Evolutionary conservation across 805 yeast genomes (phyloP), one percentile per base, ranked within the genome.

Genomic region (Pichia cabralensis): DNA sequence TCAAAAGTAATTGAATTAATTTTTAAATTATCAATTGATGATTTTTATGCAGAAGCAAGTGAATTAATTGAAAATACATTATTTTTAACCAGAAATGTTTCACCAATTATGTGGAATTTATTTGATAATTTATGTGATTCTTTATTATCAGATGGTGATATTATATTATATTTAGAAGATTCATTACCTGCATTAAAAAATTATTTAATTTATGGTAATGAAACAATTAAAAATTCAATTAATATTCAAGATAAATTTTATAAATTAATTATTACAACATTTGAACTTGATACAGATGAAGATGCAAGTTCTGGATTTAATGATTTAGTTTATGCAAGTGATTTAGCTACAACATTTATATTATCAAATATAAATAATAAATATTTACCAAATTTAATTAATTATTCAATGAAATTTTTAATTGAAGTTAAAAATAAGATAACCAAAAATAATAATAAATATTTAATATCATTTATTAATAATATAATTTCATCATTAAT

Each of bases 31-130:
- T 66, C 69, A 30, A 58, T 86, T 50, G 83, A 79, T 40, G 95
- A 88, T 49, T 85, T 82, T 54, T 78, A 76, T 50, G 73, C 81
- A 20, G 97, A 92, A 55, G 71, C 76, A 30, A 74, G 85, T 43
- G 95, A 85, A 46, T 65, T 92, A 48, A 74, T 83, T 38, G 89
- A 80, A 46, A 77, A 76, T 46, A 73, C 82, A 34, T 69, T 86
- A 14, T 82, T 80, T 52, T 54, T 76, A 38, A 57, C 75, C 8
- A 68, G 81, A 52, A 47, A 55, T 13, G 71, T 81, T 14, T 72
- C 85, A 3, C 80, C 82, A 6, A 57, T 65, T 22, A 75, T 86
- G 65, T 89, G 96, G 96, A 65, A 65, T 35, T 58, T 78, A 30
- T 76, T 85, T 45, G 73, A 67, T 33, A 52, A 62, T 29, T 56